Base-by-base conservation (phyloP, 345 rosid genomes). In the Gossypium australe region DNA sequence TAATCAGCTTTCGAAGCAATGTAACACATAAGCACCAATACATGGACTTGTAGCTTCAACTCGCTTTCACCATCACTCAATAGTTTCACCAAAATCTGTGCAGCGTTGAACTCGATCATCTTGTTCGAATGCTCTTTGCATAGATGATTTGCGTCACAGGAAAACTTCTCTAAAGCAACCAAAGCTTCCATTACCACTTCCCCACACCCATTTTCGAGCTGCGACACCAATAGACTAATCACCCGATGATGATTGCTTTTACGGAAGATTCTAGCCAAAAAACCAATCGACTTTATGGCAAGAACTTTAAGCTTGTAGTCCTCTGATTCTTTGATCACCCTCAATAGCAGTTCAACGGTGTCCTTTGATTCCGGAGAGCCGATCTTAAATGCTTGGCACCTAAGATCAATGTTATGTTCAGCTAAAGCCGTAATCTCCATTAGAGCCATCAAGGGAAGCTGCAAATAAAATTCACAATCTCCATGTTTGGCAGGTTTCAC, bases 351-450 rank as follows among this genome's bases (percentile, higher is more conserved):
- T 48, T 90, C 91, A 11, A 89, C 87, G 9, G 85, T 92, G 14
- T 93, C 94, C 75, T 89, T 90, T 2, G 94, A 92, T 70, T 92
- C 96, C 0, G 90, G 88, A 0, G 96, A 90, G 78, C 86, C 89
- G 1, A 90, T 85, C 85, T 82, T 92, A 73, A 94, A 90, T 25
- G 89, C 88, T 0, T 90, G 83, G 67, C 89, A 86, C 80, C 89
- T 81, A 70, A 92, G 91, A 71, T 90, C 93, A 13, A 86, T 82
- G n/a, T 81, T 80, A 0, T 72, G 80, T 70, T 92, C 97, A 7
- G 94, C 98, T 9, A 88, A 90, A 18, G 86, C 77, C 0, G 97
- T 85, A 25, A 94, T 88, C 83, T 92, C 90, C 85, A 53, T 79
- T 12, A 90, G 75, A 22, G 90, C 82, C 97, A 92, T 94, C 63